Base-by-base conservation (phyloP, 129 eudicot genomes). In the Pulicaria dysenterica region DNA sequence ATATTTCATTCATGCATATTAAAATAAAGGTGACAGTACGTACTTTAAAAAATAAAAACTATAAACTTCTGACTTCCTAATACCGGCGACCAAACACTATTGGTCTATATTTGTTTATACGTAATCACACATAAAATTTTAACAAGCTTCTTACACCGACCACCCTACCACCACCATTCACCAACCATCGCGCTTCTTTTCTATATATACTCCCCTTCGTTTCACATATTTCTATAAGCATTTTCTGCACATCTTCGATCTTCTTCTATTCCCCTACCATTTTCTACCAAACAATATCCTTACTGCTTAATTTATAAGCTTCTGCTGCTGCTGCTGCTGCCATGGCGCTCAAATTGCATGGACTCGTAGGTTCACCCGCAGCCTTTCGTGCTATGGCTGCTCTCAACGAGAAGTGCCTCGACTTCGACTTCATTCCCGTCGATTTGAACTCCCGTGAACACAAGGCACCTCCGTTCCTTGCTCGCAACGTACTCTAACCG, bases 331-430 rank as follows among this genome's bases (percentile, higher is more conserved):
- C 17, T 43, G 6, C 40, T 11, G 34, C 59, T 38, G 11, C 51
- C n/a, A 86, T 81, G 86, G 74, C 80, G 16, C 37, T 83, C 7
- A 84, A 84, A 67, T 47, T 87, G 14, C 79, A 84, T 41, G 89
- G 85, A 46, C 41, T 10, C 40, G n/a, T 58, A 5, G n/a, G 78
- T 34, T 81, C 92, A 15, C 66, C 84, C 19, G 78, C 88, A 47
- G 50, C 79, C 4, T 40, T 63, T 72, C 81, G 86, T 67, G 86
- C 73, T 41, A 17, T 81, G 6, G 82, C 86, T 2, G 64, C 77
- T 73, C 84, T 83, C 58, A 14, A 70, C 58, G 88, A 86, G 56
- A 86, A 86, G 65, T 81, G 46, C 12, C 69, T 86, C 61, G 81
- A 78, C 0, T 79, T 53, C 12, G 86, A 86, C 58, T 63, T 81